Base-by-base conservation (phyloP, 441 rosid species). In the Adansonia gregorii region DNA sequence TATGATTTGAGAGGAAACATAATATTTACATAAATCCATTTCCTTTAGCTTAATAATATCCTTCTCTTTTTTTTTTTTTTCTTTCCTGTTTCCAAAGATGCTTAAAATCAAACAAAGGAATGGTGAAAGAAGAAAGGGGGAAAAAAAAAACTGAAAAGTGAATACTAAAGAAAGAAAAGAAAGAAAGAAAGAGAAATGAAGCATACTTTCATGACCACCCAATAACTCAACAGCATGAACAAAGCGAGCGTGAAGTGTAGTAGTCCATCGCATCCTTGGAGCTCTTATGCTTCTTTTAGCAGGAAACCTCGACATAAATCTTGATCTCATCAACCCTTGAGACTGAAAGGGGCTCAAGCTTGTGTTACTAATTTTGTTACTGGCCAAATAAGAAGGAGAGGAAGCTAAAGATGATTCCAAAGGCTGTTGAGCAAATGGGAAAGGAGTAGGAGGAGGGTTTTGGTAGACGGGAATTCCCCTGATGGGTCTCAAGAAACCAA, bases 241-340 rank as follows among this genome's bases (percentile, higher is more conserved):
- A 79, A 95, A 95, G 80, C 97, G 99, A 77, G 92, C 90, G 79
- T 95, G 98, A 39, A 95, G 98, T 55, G 97, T 91, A 46, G 98
- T 94, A 27, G 98, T 95, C 99, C 99, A 95, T 72, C 99, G 89
- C 99, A 95, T 95, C 88, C 98, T 75, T 8, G 99, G 99, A 59
- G 99, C 99, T 85, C 99, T 90, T 89, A 90, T 88, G 90, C 93
- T 90, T n/a, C 98, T 83, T 81, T 90, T 95, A 27, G 87, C 86
- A 0, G 97, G 97, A 75, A 92, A 89, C 83, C 97, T 90, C 39
- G 99, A 83, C 79, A 88, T 78, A 78, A 92, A 85, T 87, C 97
- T 91, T 51, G 92, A 88, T 86, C 93, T 90, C 84, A 89, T 81
- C 68, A 85, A 79, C 14, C 86, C 88, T 75, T 85, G 87, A 19